Evolutionary conservation across 441 rosid species (phyloP).

Genomic region (Populus trichocarpa): DNA sequence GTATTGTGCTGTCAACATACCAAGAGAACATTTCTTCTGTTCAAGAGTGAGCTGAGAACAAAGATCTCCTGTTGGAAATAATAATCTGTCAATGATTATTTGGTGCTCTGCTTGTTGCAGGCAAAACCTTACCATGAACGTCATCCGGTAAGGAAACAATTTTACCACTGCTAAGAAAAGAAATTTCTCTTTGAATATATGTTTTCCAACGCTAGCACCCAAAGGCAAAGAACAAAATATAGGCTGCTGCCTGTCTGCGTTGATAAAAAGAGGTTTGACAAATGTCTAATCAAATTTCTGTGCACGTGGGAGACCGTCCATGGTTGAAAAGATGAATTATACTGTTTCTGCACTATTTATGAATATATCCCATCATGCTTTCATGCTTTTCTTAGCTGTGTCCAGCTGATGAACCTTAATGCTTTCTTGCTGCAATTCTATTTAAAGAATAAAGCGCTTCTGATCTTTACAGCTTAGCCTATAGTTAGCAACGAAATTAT

Average conservation of each 20-base stretch:
- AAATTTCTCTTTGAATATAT: neutral
- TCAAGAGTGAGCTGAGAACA: too few species aligned
- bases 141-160: too few species aligned
- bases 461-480: conserved; percentile 27
- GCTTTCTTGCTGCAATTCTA: conserved; percentile 9
- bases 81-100: too few species aligned
- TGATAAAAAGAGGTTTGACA: neutral
- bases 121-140: too few species aligned
- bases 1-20: too few species aligned
- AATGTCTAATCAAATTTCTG: neutral
- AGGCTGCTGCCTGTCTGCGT: neutral
- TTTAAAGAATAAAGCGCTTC: conserved; percentile 1
- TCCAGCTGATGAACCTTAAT: conserved; percentile 8
- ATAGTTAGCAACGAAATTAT: neutral
- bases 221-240: neutral
- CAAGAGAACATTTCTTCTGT: too few species aligned
- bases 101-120: too few species aligned
- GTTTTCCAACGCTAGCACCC: neutral
- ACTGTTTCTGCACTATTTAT: neutral
- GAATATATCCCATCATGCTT: neutral
- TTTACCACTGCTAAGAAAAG: neutral
- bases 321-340: neutral
- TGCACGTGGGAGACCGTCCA: conserved; percentile 11
- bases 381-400: conserved; percentile 20
- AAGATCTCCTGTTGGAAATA: too few species aligned